Conservation (phyloP, 1,284 basidiomycete species). For the Microbotryum scabiosae region DNA sequence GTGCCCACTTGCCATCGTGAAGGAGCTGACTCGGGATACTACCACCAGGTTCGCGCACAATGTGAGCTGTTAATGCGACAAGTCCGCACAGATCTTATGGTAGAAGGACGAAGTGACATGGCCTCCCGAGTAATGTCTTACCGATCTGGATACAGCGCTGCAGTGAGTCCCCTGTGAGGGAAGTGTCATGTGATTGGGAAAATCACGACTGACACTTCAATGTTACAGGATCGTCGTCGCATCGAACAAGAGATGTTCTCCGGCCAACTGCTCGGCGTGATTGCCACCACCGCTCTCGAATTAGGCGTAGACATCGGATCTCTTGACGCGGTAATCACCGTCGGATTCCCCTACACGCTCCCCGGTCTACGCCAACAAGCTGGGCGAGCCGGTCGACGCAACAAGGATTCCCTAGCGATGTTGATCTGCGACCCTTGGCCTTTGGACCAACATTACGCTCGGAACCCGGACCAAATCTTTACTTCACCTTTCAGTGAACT, state of each 20-base stretch:
- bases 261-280: slow-evolving; percentile 66
- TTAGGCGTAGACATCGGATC: slow-evolving; percentile 84
- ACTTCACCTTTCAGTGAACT: slow-evolving; percentile 56
- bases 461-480: slow-evolving; percentile 63
- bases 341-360: slow-evolving; percentile 65
- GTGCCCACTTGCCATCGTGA: not conserved
- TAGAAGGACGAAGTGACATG: slow-evolving; percentile 67
- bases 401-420: slow-evolving; percentile 72
- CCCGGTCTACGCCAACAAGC: slow-evolving; percentile 63
- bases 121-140: slow-evolving; percentile 72
- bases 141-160: slow-evolving; percentile 64
- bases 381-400: slow-evolving; percentile 73
- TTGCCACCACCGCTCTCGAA: slow-evolving; percentile 87
- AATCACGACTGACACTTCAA: too few species aligned
- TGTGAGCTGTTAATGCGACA: slow-evolving; percentile 80
- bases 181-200: too few species aligned
- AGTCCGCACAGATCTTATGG: slow-evolving; percentile 60
- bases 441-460: slow-evolving; percentile 68
- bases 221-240: slow-evolving; percentile 69
- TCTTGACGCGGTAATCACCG: slow-evolving; percentile 79
- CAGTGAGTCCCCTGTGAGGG: slow-evolving; percentile 38
- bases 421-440: slow-evolving; percentile 64
- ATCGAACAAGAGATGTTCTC: slow-evolving; percentile 83
- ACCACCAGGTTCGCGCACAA: slow-evolving; percentile 57
- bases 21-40: not conserved